Evolutionary conservation across 2,329 filamentous ascomycete species (phyloP).

Genomic region (Alternaria longipes): DNA sequence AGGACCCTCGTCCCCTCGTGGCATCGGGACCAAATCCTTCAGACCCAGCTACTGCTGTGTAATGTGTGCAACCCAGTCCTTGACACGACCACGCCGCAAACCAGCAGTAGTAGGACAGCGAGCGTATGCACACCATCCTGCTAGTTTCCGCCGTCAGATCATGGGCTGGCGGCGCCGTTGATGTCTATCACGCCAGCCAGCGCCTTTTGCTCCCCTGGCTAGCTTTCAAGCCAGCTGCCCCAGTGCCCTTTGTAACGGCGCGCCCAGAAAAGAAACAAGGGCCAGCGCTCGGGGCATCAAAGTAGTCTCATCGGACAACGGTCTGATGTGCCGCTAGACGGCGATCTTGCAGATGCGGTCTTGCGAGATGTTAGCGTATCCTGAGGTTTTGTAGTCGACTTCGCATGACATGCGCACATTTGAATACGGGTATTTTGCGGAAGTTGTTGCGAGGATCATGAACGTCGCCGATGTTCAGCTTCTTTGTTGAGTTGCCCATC

Average conservation of each 20-base stretch:
- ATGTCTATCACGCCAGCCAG: constrained; percentile 31
- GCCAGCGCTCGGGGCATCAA: constrained; percentile 10
- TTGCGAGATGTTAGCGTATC: constrained; percentile 32
- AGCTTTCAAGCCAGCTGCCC: constrained; percentile 23
- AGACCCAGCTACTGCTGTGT: constrained; percentile 38
- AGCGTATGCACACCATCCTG: constrained; percentile 35
- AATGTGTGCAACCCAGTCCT: constrained; percentile 31
- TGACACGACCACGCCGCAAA: constrained; percentile 37
- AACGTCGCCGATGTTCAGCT: constrained; percentile 5
- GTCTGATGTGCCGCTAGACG: constrained; percentile 37
- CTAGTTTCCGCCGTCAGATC: constrained; percentile 51
- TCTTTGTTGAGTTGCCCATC: constrained; percentile 18
- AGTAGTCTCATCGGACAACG: constrained; percentile 31
- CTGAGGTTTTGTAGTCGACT: constrained; percentile 5
- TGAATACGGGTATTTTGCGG: neutral
- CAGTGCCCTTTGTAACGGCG: constrained; percentile 22
- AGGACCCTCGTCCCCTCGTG: constrained; percentile 24
- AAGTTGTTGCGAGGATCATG: constrained; percentile 1
- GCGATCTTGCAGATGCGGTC: constrained; percentile 36
- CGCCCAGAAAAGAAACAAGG: constrained; percentile 22
- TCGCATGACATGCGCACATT: neutral
- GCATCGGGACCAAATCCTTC: constrained; percentile 27
- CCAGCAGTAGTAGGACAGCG: constrained; percentile 28
- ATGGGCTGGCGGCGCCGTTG: constrained; percentile 31
- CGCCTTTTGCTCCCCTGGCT: constrained; percentile 30